Conservation (phyloP, 2,329 filamentous ascomycete species). For the Trichoderma sp. region DNA sequence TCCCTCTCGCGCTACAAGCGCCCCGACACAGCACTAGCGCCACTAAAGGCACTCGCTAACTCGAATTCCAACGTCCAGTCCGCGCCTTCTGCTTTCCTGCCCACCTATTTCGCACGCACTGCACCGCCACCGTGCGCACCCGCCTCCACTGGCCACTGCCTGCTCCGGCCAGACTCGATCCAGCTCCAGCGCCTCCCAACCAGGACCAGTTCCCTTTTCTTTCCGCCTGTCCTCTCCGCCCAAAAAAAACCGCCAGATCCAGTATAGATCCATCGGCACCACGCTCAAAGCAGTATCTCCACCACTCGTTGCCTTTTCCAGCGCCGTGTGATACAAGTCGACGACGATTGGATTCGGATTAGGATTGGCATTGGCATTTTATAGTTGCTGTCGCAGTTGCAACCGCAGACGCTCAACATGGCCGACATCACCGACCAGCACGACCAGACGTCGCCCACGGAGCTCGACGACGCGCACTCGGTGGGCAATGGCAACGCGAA, state of each 20-base stretch:
- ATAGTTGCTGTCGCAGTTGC: slow-evolving; percentile 21
- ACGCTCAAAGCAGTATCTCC: slow-evolving; percentile 67
- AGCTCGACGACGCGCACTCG: slow-evolving; percentile 70
- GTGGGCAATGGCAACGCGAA: slow-evolving; percentile 71
- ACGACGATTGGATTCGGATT: slow-evolving; percentile 25
- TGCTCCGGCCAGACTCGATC: slow-evolving; percentile 39
- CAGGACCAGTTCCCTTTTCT: slow-evolving; percentile 50
- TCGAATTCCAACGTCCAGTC: slow-evolving; percentile 25
- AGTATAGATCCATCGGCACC: slow-evolving; percentile 67
- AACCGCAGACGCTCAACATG: slow-evolving; percentile 48
- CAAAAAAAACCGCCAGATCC: slow-evolving; percentile 52
- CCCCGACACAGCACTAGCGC: slow-evolving; percentile 19
- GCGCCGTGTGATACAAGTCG: slow-evolving; percentile 27
- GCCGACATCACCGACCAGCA: slow-evolving; percentile 79
- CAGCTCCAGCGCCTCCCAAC: slow-evolving; percentile 34
- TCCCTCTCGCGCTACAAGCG: slow-evolving; percentile 7
- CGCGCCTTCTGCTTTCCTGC: neutral
- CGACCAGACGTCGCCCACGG: slow-evolving; percentile 72
- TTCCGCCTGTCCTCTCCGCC: slow-evolving; percentile 35
- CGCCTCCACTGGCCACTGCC: neutral
- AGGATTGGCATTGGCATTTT: slow-evolving; percentile 24
- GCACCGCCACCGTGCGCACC: slow-evolving; percentile 15
- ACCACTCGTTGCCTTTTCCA: slow-evolving; percentile 58
- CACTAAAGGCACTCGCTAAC: slow-evolving; percentile 21
- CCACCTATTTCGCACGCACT: slow-evolving; percentile 17